These are phyloP conservation scores for Sporothrix brasiliensis DNA, from an alignment of 2,329 filamentous ascomycete species.

Conservation along the genomic window DNA sequence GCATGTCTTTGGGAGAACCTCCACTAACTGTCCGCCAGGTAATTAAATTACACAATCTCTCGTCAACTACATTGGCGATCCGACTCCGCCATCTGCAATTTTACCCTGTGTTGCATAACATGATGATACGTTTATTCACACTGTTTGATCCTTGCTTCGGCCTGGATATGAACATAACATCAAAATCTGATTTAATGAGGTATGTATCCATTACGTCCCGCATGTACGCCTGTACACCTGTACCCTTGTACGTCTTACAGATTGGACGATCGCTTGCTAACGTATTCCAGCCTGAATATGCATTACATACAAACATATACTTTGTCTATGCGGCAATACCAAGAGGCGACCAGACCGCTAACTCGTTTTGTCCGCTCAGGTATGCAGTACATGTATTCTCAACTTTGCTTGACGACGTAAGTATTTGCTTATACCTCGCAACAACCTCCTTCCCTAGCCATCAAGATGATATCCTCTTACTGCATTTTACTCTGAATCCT, in stretches of 20 bases:
- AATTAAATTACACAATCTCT: conserved; percentile 37
- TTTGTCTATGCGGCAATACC: conserved; percentile 19
- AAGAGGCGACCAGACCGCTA: conserved; percentile 14
- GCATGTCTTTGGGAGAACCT: conserved; percentile 32
- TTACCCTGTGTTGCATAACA: conserved; percentile 37
- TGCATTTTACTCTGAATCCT: conserved; percentile 57
- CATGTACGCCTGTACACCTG: not conserved
- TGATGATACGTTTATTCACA: conserved; percentile 64
- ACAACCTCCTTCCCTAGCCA: conserved; percentile 18
- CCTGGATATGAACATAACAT: conserved; percentile 55
- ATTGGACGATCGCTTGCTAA: conserved; percentile 30
- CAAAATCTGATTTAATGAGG: conserved; percentile 60
- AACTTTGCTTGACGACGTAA: not conserved
- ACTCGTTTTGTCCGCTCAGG: conserved; percentile 30
- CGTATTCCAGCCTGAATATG: conserved; percentile 36
- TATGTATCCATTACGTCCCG: conserved; percentile 33
- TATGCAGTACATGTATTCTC: conserved; percentile 9
- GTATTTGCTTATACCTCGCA: not conserved
- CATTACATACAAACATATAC: conserved; percentile 22
- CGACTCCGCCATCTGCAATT: not conserved
- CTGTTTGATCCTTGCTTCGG: conserved; percentile 58
- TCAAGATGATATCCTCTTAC: conserved; percentile 52
- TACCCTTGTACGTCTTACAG: no score
- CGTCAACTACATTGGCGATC: not conserved
- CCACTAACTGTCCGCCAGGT: conserved; percentile 41